These are phyloP conservation scores for Cucumis sativus DNA, from an alignment of 306 rosid species.

Conservation along the genomic window DNA sequence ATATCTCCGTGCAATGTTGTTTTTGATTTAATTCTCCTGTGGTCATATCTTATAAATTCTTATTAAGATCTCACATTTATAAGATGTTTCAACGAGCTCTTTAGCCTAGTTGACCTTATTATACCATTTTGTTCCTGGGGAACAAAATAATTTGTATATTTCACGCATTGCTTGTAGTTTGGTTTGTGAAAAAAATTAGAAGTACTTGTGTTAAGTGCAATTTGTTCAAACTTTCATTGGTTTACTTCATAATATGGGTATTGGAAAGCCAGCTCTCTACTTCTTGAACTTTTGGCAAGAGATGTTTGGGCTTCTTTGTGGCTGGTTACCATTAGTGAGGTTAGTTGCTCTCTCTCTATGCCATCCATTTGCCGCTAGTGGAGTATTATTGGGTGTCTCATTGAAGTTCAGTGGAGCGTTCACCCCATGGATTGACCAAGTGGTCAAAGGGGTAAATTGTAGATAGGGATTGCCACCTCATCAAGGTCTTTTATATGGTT, in stretches of 20 bases:
- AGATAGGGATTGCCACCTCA: not conserved
- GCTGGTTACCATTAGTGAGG: not conserved
- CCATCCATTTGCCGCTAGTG: not conserved
- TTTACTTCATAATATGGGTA: not conserved
- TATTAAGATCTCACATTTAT: not conserved
- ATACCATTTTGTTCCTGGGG: not conserved
- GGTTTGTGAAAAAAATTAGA: not conserved
- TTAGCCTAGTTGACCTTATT: not conserved
- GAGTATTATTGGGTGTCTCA: not conserved
- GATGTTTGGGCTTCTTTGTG: not conserved
- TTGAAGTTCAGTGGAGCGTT: not conserved
- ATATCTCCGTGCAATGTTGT: not conserved
- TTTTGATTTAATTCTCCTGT: not conserved
- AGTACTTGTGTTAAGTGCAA: not conserved
- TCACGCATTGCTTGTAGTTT: not conserved
- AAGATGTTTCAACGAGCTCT: not conserved
- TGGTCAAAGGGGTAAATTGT: not conserved
- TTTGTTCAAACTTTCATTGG: not conserved
- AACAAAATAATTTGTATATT: not conserved
- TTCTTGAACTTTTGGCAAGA: not conserved
- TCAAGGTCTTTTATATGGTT: not conserved
- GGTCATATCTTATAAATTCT: not conserved
- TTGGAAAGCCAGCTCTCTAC: not conserved
- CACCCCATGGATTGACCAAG: not conserved
- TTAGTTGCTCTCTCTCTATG: not conserved